phyloP scores from a whole-genome alignment of 2,329 filamentous ascomycete species.

The Clarireedia paspali region DNA sequence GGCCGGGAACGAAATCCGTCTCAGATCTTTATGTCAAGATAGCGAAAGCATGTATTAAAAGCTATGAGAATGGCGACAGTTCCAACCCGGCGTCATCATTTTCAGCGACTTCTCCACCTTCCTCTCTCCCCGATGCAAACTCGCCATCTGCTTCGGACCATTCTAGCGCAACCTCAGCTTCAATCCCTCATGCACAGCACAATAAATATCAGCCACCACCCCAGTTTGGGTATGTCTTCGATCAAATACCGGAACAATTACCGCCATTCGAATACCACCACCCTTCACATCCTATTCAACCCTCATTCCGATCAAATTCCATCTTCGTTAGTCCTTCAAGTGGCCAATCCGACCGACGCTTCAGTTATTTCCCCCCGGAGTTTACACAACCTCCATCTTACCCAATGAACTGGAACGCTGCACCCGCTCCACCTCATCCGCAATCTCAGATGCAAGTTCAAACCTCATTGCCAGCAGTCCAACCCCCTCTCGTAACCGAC shows the following conservation, averaged over 20 bases:
- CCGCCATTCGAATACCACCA: constrained; percentile 19
- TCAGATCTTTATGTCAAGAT: constrained; percentile 82
- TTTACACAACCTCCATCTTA: constrained; percentile 24
- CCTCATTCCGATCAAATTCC: constrained; percentile 59
- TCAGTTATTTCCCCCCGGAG: constrained; percentile 59
- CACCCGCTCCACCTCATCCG: not conserved
- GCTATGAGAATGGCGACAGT: constrained; percentile 59
- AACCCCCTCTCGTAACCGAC: constrained; percentile 19
- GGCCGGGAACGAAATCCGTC: constrained; percentile 84
- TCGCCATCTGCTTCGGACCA: constrained; percentile 39
- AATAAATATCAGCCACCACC: constrained; percentile 32
- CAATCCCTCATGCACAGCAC: constrained; percentile 34
- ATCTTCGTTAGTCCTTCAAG: constrained; percentile 55
- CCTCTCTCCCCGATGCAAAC: constrained; percentile 35
- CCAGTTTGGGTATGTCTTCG: constrained; percentile 52
- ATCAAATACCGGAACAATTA: constrained; percentile 44
- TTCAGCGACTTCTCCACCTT: constrained; percentile 34
- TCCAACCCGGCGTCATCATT: constrained; percentile 41
- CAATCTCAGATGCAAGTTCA: constrained; percentile 12
- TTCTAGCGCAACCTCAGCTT: constrained; percentile 31
- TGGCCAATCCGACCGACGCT: constrained; percentile 45
- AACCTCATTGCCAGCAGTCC: constrained; percentile 10
- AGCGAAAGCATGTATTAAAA: constrained; percentile 76
- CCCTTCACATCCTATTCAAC: constrained; percentile 18
- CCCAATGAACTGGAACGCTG: constrained; percentile 23